Evolutionary conservation across 2,329 filamentous ascomycete genomes (phyloP), one percentile per base, ranked within the genome.

Genomic region (Arthrobotrys megalospora): DNA sequence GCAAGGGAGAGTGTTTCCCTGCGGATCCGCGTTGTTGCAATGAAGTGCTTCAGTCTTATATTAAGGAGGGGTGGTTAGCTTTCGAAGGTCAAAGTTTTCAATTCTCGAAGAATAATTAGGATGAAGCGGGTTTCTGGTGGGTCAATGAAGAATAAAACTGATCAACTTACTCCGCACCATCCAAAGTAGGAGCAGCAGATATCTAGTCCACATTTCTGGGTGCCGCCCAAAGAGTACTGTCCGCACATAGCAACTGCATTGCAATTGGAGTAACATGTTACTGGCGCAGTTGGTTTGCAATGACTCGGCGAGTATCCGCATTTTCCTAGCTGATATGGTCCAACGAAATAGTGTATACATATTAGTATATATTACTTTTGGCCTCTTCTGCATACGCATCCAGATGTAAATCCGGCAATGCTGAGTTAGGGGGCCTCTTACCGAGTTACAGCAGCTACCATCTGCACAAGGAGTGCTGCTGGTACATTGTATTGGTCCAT

Each of bases 131-230:
- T 28, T 5, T 28, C 24, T 28, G 24, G 24, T 28, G 5, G 24
- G 24, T 28, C 24, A 28, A 28, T 28, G 24, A 28, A 28, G 24
- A 5, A 5, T 28, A 28, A 28, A 28, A 28, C 24, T 28, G 5
- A 28, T 28, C 5, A 28, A 60, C 67, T 63, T 70, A 70, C 67
- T 2, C 67, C 67, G 28, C 67, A 70, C 67, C 67, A 70, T 10
- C 67, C 67, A n/a, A 70, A 70, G 16, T 70, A 70, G 0, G 67
- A 70, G 34, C 67, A 70, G 19, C 67, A 70, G 11, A 70, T n/a
- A n/a, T 70, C 34, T 19, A 70, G 28, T 19, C 67, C 67, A 34
- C 67, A 70, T 21, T 63, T 70, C 3, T 19, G 10, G n/a, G 55
- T 63, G 1, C 67, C 67, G 14, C 67, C 67, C 7, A 43, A 10